These are phyloP conservation scores for Dipodascopsis tothii DNA, from an alignment of 805 yeast genomes.

Conservation along the genomic window DNA sequence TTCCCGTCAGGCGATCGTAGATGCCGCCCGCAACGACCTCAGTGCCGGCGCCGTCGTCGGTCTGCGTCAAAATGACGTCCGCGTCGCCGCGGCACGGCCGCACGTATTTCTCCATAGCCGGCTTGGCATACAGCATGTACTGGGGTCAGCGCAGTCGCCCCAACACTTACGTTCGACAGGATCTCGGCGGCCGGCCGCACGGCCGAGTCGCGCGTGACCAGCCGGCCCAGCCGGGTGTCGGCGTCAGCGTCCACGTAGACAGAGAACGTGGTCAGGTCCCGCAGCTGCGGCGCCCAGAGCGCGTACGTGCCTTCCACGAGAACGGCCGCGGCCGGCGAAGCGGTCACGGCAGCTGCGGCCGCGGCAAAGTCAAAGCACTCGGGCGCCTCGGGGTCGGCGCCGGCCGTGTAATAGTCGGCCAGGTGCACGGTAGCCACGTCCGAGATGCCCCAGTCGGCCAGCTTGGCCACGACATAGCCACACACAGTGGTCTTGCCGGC, in stretches of 20 bases:
- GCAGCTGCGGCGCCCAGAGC: conserved; percentile 51
- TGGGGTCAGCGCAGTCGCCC: conserved; percentile 7
- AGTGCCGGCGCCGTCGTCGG: conserved; percentile 54
- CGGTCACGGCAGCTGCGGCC: background rate
- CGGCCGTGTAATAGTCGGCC: background rate
- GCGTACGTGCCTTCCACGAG: conserved; percentile 77
- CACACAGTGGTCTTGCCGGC: conserved; percentile 43
- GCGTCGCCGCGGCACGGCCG: conserved; percentile 57
- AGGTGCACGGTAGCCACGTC: background rate
- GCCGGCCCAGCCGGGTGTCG: conserved; percentile 70
- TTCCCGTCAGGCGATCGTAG: conserved; percentile 27
- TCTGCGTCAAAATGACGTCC: conserved; percentile 67
- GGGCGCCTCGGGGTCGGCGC: background rate
- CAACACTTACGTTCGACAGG: conserved; percentile 28
- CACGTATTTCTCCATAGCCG: conserved; percentile 61
- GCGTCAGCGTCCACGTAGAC: conserved; percentile 79
- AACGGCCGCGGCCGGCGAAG: conserved; percentile 29
- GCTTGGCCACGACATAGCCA: conserved; percentile 9
- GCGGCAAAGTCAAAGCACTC: background rate
- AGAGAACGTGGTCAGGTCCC: conserved; percentile 52
- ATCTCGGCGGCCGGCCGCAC: conserved; percentile 26
- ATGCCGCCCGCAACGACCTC: conserved; percentile 59
- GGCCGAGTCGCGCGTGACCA: conserved; percentile 30
- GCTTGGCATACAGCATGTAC: conserved; percentile 52
- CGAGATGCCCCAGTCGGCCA: background rate